phyloP scores from a whole-genome alignment of 1,139 yeast species.

The Williopsis jadinii region DNA sequence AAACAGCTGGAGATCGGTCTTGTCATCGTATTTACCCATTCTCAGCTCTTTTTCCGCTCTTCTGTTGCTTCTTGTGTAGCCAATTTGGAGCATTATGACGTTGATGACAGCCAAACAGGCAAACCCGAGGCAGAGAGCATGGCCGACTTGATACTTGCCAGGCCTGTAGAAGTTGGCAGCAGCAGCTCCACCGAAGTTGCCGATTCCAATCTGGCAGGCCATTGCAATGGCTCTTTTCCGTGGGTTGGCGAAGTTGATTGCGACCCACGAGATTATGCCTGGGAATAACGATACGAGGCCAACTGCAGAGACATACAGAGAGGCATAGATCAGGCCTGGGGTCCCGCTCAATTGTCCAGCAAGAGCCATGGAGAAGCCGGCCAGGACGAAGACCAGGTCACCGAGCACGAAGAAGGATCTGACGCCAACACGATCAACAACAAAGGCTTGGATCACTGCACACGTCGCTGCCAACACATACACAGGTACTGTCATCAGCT shows the following conservation, averaged over 20 bases:
- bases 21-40: constrained; percentile 24
- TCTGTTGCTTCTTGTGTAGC: constrained; percentile 22
- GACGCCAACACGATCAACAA: constrained; percentile 26
- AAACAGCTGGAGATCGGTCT: constrained; percentile 21
- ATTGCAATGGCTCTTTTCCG: constrained; percentile 33
- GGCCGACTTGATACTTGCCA: constrained; percentile 14
- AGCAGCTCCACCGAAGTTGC: constrained; percentile 34
- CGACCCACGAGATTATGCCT: constrained; percentile 31
- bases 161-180: constrained; percentile 25
- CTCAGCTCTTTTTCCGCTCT: constrained; percentile 17
- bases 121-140: constrained; percentile 15
- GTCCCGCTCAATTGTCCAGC: constrained; percentile 15
- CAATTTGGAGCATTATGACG: constrained; percentile 7
- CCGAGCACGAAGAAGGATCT: constrained; percentile 30
- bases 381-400: constrained; percentile 23
- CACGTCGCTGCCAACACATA: constrained; percentile 29
- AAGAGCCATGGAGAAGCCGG: constrained; percentile 30
- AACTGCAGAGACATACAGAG: constrained; percentile 28
- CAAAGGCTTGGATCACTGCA: constrained; percentile 26
- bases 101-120: constrained; percentile 15
- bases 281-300: constrained; percentile 33
- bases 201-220: constrained; percentile 36
- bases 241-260: constrained; percentile 31
- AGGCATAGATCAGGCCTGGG: constrained; percentile 28
- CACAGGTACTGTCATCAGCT: constrained; percentile 30